Evolutionary conservation across 2,329 filamentous ascomycete genomes (phyloP), one percentile per base, ranked within the genome.

Genomic region (Trichoderma koningiopsis): DNA sequence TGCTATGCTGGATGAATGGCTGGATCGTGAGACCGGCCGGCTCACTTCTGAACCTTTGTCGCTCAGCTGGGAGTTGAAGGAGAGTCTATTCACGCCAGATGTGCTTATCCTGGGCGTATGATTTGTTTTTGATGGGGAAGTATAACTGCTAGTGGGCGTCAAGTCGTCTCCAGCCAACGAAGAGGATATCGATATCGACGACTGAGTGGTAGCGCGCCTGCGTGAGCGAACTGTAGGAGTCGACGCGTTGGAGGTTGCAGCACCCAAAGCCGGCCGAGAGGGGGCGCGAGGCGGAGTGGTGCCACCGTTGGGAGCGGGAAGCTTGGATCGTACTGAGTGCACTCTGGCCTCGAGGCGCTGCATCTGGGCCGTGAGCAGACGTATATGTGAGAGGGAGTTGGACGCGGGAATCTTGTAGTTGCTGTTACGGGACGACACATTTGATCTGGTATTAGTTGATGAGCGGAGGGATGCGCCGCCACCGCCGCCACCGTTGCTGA

Each of bases 351-450:
- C 96, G 71, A 99, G 89, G 73, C 93, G 92, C 80, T 97, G 93
- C 94, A 98, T 97, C 81, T 98, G 96, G 33, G 93, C 94, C 70
- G 96, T 97, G 72, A 99, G 89, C 35, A 91, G 92, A 72, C 95
- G 93, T 76, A 99, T 97, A 78, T 99, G 96, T 73, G 92, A 92
- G 61, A 99, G 88, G 2, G 96, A 98, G 72, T 84, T 88, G 71
- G 85, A 89, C 65, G 84, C 83, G 31, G 87, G 86, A 49, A 88
- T 74, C 71, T 82, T 84, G 74, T 86, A 81, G 22, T 83, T 81
- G 27, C 81, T 76, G 13, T 82, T 80, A n/a, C 87, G 83, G 58
- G 88, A 81, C n/a, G 89, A 81, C n/a, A 89, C 91, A 11, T 88
- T 84, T 1, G 85, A 75, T 35, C 80, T 77, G 63, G 33, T 35